phyloP scores from a whole-genome alignment of 1,284 basidiomycete species.

The Porodaedalea pini region DNA sequence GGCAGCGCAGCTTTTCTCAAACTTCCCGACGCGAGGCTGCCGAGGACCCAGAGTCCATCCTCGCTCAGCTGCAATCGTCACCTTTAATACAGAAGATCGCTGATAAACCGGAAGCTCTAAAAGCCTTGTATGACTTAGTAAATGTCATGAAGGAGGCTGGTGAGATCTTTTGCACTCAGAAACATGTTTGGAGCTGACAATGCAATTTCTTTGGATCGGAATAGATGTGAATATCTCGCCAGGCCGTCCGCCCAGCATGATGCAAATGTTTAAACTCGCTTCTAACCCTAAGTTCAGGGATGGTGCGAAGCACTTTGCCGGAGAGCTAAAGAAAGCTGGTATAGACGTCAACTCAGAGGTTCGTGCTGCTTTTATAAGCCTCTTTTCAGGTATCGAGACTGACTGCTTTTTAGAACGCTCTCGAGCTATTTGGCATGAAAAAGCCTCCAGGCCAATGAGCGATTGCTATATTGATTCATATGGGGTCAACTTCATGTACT shows the following conservation, averaged over 20 bases:
- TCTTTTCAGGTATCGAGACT: neutral
- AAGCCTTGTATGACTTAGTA: slow-evolving; percentile 44
- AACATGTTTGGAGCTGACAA: no score
- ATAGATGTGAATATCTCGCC: slow-evolving; percentile 46
- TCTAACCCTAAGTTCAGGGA: slow-evolving; percentile 50
- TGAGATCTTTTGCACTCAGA: no score
- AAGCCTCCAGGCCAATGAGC: slow-evolving; percentile 4
- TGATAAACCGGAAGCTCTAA: slow-evolving; percentile 46
- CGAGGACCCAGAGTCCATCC: slow-evolving; percentile 36
- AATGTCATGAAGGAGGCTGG: slow-evolving; percentile 49
- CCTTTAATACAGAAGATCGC: slow-evolving; percentile 47
- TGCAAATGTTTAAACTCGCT: slow-evolving; percentile 50
- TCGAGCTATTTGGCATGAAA: slow-evolving; percentile 15
- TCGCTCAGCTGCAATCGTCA: slow-evolving; percentile 24
- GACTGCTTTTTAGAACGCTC: slow-evolving; percentile 9
- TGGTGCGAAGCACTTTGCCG: slow-evolving; percentile 43
- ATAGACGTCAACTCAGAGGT: slow-evolving; percentile 49
- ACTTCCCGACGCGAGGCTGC: slow-evolving; percentile 35
- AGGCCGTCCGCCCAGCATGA: slow-evolving; percentile 44
- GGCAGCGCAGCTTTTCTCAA: slow-evolving; percentile 33
- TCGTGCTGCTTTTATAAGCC: slow-evolving; percentile 17
- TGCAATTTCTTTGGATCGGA: neutral
- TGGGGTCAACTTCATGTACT: no score
- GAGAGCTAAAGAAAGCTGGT: slow-evolving; percentile 57
- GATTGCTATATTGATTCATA: neutral